Evolutionary conservation across 176 grass and related monocot species (phyloP).

Genomic region (Eleusine indica): DNA sequence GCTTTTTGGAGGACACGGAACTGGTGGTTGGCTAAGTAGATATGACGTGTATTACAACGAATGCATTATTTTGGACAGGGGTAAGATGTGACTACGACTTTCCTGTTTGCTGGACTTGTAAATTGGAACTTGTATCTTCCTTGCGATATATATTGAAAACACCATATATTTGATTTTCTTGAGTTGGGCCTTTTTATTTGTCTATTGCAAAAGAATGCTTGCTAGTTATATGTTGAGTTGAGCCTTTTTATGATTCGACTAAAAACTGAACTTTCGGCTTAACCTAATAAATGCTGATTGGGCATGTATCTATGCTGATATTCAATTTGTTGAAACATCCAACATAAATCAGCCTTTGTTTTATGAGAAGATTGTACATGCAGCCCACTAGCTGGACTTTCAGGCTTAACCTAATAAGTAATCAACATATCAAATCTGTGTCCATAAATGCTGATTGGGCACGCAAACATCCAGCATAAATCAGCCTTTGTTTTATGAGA

Average conservation of each 20-base stretch:
- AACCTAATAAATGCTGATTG: slow-evolving; percentile 2
- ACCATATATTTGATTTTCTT: neutral
- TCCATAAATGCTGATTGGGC: slow-evolving; percentile 1
- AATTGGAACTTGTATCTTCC: neutral
- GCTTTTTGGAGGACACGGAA: slow-evolving; percentile 97
- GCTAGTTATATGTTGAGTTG: neutral
- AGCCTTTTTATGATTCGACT: neutral
- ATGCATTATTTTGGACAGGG: slow-evolving; percentile 93
- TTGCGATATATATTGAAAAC: neutral
- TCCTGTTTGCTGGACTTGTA: neutral
- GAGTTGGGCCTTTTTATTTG: neutral
- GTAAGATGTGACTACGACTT: slow-evolving; percentile 43
- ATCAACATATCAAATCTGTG: neutral
- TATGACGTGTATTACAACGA: slow-evolving; percentile 98
- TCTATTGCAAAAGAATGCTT: neutral
- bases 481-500: neutral
- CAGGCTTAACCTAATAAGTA: slow-evolving; percentile 10
- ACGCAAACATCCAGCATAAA: slow-evolving; percentile 18
- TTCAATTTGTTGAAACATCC: neutral
- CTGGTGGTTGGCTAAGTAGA: slow-evolving; percentile 94
- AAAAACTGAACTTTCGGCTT: neutral
- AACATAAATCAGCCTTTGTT: slow-evolving; percentile 14
- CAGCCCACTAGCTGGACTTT: neutral
- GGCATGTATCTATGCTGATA: neutral
- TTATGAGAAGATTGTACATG: neutral